A percentile compares a stretch with the other conserved stretches of the same genome.
These are phyloP conservation scores for Ceratobasidium sp. DNA, from an alignment of 1,284 basidiomycete genomes.

Conservation along the genomic window DNA sequence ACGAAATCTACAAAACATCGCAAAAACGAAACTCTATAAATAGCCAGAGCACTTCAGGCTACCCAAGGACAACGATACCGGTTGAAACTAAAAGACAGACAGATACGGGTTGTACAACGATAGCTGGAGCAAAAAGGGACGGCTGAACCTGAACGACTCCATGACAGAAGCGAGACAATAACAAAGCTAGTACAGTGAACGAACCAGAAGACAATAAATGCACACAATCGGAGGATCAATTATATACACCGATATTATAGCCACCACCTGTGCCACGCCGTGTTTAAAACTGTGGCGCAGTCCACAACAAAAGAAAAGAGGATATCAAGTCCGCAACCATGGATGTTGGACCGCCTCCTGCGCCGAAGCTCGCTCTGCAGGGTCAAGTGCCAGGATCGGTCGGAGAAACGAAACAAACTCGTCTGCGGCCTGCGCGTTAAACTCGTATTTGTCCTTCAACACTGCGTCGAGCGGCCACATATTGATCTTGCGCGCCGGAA, in stretches of 20 bases:
- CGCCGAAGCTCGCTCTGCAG: constrained; percentile 41
- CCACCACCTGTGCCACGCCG: neutral
- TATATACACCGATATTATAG: constrained; percentile 7
- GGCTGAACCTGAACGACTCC: constrained; percentile 19
- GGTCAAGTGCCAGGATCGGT: constrained; percentile 45
- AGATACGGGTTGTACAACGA: constrained; percentile 10
- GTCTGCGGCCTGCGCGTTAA: constrained; percentile 20
- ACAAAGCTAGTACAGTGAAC: constrained; percentile 38
- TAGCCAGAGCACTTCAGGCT: constrained; percentile 40
- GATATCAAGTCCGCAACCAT: constrained; percentile 43
- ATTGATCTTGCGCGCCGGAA: constrained; percentile 43
- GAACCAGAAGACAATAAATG: constrained; percentile 25
- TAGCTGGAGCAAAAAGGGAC: neutral
- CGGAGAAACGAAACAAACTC: constrained; percentile 44
- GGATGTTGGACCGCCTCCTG: constrained; percentile 45
- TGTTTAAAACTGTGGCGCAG: neutral
- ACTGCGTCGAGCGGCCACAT: constrained; percentile 46
- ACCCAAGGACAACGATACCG: no score
- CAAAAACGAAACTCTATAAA: constrained; percentile 26
- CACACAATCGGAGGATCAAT: constrained; percentile 20
- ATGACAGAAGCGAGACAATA: neutral
- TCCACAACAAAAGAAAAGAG: constrained; percentile 8
- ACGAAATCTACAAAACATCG: neutral
- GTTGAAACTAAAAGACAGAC: neutral
- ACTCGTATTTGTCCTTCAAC: constrained; percentile 48